Evolutionary conservation across 2,329 filamentous ascomycete species (phyloP).

Genomic region (Phoma sp.): DNA sequence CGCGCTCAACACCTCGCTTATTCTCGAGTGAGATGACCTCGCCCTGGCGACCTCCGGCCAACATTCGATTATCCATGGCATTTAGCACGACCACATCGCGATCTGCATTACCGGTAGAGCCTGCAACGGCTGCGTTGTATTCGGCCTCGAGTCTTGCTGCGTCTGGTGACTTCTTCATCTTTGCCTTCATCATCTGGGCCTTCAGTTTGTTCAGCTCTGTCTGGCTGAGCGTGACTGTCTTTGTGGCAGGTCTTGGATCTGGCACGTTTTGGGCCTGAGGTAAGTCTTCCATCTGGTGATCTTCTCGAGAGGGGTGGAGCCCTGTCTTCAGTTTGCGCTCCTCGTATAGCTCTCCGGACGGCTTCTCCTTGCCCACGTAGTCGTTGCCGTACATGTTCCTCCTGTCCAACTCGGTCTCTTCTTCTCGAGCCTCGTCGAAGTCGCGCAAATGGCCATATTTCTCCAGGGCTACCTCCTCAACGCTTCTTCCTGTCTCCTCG

Average conservation of each 20-base stretch:
- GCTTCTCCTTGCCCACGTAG: slow-evolving; percentile 85
- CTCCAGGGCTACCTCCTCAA: slow-evolving; percentile 85
- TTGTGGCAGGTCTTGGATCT: slow-evolving; percentile 59
- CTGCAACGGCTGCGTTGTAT: slow-evolving; percentile 78
- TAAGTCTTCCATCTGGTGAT: slow-evolving; percentile 40
- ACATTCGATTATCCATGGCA: slow-evolving; percentile 87
- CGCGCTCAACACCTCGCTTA: slow-evolving; percentile 83
- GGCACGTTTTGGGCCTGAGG: slow-evolving; percentile 66
- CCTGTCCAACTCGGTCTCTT: slow-evolving; percentile 88
- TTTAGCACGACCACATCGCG: slow-evolving; percentile 80
- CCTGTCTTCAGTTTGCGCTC: slow-evolving; percentile 73
- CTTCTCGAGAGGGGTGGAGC: slow-evolving; percentile 46
- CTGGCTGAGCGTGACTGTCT: slow-evolving; percentile 69
- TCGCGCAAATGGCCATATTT: slow-evolving; percentile 80
- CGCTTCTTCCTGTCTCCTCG: slow-evolving; percentile 71
- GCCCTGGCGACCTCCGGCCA: slow-evolving; percentile 75
- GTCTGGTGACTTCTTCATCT: slow-evolving; percentile 79
- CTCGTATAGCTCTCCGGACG: slow-evolving; percentile 83
- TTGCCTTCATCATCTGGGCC: slow-evolving; percentile 95
- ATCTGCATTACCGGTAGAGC: slow-evolving; percentile 64
- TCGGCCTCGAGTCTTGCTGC: slow-evolving; percentile 79
- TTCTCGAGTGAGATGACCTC: slow-evolving; percentile 82
- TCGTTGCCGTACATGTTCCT: slow-evolving; percentile 82
- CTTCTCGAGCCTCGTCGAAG: slow-evolving; percentile 93
- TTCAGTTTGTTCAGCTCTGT: slow-evolving; percentile 87